Conservation (phyloP, 305 asterid genomes). For the Rubia tinctorum region DNA sequence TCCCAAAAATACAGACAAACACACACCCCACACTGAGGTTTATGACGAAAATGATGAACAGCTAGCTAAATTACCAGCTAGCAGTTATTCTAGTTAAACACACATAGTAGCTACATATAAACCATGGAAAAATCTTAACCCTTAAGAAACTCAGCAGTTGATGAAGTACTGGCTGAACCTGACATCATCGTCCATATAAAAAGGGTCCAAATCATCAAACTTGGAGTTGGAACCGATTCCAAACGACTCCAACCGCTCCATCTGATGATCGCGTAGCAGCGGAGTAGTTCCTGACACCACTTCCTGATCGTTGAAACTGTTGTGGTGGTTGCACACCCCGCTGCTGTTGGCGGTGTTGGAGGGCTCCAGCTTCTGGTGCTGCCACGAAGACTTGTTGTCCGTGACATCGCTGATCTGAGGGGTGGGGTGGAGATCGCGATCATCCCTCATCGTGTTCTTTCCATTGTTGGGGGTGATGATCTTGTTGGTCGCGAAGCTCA, state of each 20-base stretch:
- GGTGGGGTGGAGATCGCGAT: background rate
- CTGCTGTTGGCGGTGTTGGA: constrained; percentile 11
- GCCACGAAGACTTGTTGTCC: constrained; percentile 30
- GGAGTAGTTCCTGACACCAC: constrained; percentile 18
- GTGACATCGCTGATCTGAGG: constrained; percentile 25
- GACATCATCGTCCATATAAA: constrained; percentile 17
- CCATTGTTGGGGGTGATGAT: background rate
- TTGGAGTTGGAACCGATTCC: constrained; percentile 22
- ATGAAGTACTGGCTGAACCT: background rate
- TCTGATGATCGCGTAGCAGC: background rate
- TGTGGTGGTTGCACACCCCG: constrained; percentile 11
- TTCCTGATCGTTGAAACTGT: constrained; percentile 17
- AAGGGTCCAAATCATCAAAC: constrained; percentile 28
- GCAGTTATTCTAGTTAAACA: background rate
- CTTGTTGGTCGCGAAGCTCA: constrained; percentile 29
- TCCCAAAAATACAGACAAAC: background rate
- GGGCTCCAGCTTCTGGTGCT: background rate
- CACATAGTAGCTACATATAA: background rate
- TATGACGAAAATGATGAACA: background rate
- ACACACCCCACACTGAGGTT: background rate
- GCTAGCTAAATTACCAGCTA: background rate
- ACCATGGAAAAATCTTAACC: background rate
- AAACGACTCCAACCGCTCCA: background rate
- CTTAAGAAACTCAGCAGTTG: background rate
- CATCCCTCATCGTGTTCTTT: background rate